Evolutionary conservation across 2,329 filamentous ascomycete genomes (phyloP).

Genomic region (Fusarium neocosmosporiellum): DNA sequence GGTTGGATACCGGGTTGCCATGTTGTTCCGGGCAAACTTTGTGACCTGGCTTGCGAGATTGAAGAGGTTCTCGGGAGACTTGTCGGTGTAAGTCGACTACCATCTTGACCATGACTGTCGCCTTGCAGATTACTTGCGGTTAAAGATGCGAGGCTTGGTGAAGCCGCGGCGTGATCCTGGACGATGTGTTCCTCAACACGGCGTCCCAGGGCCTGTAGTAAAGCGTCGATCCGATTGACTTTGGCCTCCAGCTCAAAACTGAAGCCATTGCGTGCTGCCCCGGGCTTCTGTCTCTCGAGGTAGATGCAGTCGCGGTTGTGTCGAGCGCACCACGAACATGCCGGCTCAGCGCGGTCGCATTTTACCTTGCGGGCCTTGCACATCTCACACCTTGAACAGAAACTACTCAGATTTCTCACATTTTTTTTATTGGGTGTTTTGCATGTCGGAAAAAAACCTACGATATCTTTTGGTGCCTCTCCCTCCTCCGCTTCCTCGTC

Average conservation of each 20-base stretch:
- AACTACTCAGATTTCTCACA: background rate
- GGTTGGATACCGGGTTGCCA: conserved; percentile 36
- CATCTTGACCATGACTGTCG: conserved; percentile 40
- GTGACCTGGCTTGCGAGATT: conserved; percentile 50
- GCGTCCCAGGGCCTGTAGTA: conserved; percentile 55
- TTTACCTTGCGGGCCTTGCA: conserved; percentile 60
- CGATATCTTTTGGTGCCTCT: conserved; percentile 57
- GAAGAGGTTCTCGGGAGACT: conserved; percentile 33
- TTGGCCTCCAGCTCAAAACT: conserved; percentile 69
- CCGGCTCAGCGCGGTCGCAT: conserved; percentile 65
- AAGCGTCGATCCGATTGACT: conserved; percentile 63
- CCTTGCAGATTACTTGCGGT: conserved; percentile 49
- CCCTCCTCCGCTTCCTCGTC: conserved; percentile 54
- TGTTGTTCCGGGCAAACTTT: conserved; percentile 52
- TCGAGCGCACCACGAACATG: conserved; percentile 78
- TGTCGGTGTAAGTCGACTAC: conserved; percentile 35
- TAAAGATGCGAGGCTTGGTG: conserved; percentile 45
- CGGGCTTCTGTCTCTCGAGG: conserved; percentile 77
- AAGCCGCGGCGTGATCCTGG: conserved; percentile 44
- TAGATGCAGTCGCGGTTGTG: conserved; percentile 76
- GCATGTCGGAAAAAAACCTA: conserved; percentile 40
- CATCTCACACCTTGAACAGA: conserved; percentile 52
- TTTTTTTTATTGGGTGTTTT: background rate
- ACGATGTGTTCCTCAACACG: conserved; percentile 57
- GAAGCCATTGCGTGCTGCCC: conserved; percentile 70